A percentile compares a stretch with the other conserved stretches of the same genome.
These are phyloP conservation scores for Coemansia furcata DNA, from an alignment of 192 early-diverging fungal species.

Conservation along the genomic window DNA sequence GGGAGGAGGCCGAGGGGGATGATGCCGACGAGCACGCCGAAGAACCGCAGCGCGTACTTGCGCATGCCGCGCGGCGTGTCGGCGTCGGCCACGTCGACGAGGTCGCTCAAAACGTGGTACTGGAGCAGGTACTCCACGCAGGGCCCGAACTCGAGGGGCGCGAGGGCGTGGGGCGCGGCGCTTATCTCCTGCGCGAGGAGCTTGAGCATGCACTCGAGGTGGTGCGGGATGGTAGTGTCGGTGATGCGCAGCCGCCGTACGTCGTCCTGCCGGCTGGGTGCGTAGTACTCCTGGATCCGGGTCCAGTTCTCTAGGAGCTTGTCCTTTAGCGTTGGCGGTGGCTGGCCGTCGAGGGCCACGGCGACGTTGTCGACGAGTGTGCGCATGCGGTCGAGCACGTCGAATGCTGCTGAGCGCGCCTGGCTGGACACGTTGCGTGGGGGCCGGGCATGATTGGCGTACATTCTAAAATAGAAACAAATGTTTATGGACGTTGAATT, in stretches of 20 bases:
- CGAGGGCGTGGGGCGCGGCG: neutral
- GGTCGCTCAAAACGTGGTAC: slow-evolving; percentile 41
- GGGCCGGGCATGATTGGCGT: neutral
- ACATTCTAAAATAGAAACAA: neutral
- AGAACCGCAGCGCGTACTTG: slow-evolving; percentile 42
- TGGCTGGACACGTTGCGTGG: neutral
- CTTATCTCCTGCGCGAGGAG: slow-evolving; percentile 27
- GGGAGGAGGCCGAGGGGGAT: slow-evolving; percentile 43
- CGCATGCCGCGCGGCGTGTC: slow-evolving; percentile 46
- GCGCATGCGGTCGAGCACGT: slow-evolving; percentile 22
- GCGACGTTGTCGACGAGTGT: slow-evolving; percentile 37
- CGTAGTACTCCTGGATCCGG: slow-evolving; percentile 44
- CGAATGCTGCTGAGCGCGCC: slow-evolving; percentile 4
- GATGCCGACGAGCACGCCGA: slow-evolving; percentile 22
- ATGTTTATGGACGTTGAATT: too few relatives aligned
- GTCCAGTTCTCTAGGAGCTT: slow-evolving; percentile 43
- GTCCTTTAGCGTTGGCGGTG: slow-evolving; percentile 28
- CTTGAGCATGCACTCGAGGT: slow-evolving; percentile 37
- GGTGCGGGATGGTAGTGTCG: slow-evolving; percentile 44
- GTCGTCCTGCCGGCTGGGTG: slow-evolving; percentile 23
- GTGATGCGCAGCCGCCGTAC: slow-evolving; percentile 9
- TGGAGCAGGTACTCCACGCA: slow-evolving; percentile 48
- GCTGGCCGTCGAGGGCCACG: slow-evolving; percentile 25
- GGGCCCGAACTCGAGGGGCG: slow-evolving; percentile 44
- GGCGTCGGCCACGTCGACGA: slow-evolving; percentile 43